Conservation (phyloP, 2,329 filamentous ascomycete genomes). For the Diaporthe sp. region DNA sequence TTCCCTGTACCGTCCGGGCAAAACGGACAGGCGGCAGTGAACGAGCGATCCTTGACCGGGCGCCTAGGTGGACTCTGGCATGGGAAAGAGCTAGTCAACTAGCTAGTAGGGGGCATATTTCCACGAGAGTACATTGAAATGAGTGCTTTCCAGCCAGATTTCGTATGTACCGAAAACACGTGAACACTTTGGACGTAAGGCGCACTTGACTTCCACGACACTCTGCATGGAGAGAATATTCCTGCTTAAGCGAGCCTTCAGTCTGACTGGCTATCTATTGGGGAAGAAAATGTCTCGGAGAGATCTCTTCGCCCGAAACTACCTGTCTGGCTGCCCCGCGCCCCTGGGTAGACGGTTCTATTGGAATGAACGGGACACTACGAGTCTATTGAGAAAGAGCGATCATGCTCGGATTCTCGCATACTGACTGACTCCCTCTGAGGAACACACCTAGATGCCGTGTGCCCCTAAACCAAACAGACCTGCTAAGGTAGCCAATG, state of each 20-base stretch:
- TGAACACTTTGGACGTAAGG: neutral
- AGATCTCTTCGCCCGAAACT: neutral
- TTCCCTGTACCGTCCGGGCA: constrained; percentile 52
- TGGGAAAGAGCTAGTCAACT: neutral
- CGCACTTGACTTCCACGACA: neutral
- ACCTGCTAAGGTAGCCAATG: neutral
- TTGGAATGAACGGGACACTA: too few species aligned
- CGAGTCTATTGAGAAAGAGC: neutral
- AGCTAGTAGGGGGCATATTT: neutral
- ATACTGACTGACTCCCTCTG: too few species aligned
- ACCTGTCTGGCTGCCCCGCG: neutral
- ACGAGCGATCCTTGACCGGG: constrained; percentile 42
- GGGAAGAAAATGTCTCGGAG: neutral
- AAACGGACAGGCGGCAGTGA: constrained; percentile 39
- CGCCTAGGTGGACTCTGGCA: neutral
- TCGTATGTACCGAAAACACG: too few species aligned
- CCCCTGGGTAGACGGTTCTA: neutral
- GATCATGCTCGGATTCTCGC: too few species aligned
- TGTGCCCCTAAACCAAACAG: neutral
- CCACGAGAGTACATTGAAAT: neutral
- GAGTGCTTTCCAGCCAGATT: neutral
- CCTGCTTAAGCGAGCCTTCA: neutral
- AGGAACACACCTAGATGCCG: too few species aligned
- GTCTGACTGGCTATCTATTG: neutral
- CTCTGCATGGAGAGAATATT: neutral